Conservation (phyloP, 2,329 filamentous ascomycete species). For the Fusarium sp. region DNA sequence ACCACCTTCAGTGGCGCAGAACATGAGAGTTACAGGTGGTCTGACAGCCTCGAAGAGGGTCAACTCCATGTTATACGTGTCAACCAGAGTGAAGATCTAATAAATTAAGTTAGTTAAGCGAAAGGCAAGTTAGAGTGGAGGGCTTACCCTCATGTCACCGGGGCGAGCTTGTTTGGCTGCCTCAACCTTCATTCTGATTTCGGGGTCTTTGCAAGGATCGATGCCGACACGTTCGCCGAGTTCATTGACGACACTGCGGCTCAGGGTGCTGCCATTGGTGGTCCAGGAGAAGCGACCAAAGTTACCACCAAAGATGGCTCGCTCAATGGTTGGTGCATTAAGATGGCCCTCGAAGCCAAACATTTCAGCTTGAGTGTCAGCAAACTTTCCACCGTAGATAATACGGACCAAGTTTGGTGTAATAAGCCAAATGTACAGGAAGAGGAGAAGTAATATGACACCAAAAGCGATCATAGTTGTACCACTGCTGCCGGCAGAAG, state of each 20-base stretch:
- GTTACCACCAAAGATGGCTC: slow-evolving; percentile 48
- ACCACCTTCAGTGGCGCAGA: slow-evolving; percentile 45
- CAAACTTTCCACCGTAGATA: slow-evolving; percentile 49
- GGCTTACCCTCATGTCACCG: slow-evolving; percentile 47
- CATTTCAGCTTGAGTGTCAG: slow-evolving; percentile 46
- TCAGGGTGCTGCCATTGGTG: slow-evolving; percentile 47
- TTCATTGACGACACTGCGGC: slow-evolving; percentile 43
- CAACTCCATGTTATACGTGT: slow-evolving; percentile 52
- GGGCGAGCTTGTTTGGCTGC: slow-evolving; percentile 45
- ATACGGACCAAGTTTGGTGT: slow-evolving; percentile 44
- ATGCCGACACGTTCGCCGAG: slow-evolving; percentile 45
- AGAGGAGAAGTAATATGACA: slow-evolving; percentile 43
- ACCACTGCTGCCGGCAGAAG: too few species aligned
- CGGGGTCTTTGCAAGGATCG: slow-evolving; percentile 44
- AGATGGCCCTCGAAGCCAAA: slow-evolving; percentile 52
- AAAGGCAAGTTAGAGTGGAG: too few species aligned
- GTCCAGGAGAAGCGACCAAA: slow-evolving; percentile 49
- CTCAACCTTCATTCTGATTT: slow-evolving; percentile 44
- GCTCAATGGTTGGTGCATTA: slow-evolving; percentile 47
- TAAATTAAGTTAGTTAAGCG: slow-evolving; percentile 3
- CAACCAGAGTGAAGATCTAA: slow-evolving; percentile 53
- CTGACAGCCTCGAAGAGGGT: slow-evolving; percentile 51
- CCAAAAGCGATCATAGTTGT: slow-evolving; percentile 29
- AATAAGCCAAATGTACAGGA: slow-evolving; percentile 42
- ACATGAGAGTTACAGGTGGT: slow-evolving; percentile 45